phyloP scores from a whole-genome alignment of 495 filamentous ascomycete genomes.

The Podospora tetraspora region DNA sequence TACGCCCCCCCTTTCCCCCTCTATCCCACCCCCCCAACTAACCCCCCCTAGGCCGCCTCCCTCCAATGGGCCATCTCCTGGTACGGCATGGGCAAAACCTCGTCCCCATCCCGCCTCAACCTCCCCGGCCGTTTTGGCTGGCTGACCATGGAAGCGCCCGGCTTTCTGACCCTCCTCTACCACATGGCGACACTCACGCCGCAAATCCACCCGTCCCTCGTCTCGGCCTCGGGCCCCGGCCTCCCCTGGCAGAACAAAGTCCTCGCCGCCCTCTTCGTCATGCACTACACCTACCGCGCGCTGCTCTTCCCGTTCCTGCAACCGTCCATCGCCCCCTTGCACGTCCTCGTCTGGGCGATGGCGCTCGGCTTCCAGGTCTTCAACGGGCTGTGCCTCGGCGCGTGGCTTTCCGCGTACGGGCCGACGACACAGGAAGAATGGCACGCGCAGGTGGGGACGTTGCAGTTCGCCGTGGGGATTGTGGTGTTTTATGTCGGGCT shows the following conservation, averaged over 20 bases:
- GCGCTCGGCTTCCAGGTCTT: slow-evolving; percentile 68
- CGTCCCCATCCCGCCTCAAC: slow-evolving; percentile 64
- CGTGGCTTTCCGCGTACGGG: slow-evolving; percentile 76
- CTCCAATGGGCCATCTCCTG: slow-evolving; percentile 59
- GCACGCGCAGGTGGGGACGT: slow-evolving; percentile 39
- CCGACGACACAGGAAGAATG: slow-evolving; percentile 56
- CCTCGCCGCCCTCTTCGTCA: slow-evolving; percentile 60
- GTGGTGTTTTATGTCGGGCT: slow-evolving; percentile 58
- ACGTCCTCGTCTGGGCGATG: slow-evolving; percentile 53
- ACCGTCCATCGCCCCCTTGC: slow-evolving; percentile 86
- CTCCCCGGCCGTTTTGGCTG: slow-evolving; percentile 83
- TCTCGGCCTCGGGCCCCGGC: slow-evolving; percentile 32
- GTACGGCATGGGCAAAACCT: slow-evolving; percentile 86
- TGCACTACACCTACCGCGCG: slow-evolving; percentile 88
- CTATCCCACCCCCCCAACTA: not conserved
- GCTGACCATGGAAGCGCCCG: slow-evolving; percentile 79
- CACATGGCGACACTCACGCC: slow-evolving; percentile 61
- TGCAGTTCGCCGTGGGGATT: slow-evolving; percentile 44
- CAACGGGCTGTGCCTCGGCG: slow-evolving; percentile 71
- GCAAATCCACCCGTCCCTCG: slow-evolving; percentile 21
- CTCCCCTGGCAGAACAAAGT: slow-evolving; percentile 66
- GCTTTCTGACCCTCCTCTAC: slow-evolving; percentile 72
- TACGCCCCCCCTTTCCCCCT: slow-evolving; percentile 17
- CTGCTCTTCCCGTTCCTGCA: slow-evolving; percentile 75
- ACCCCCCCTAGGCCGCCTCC: slow-evolving; percentile 44